Base-by-base conservation (phyloP, 2,329 filamentous ascomycete genomes). In the Geosmithia flava region DNA sequence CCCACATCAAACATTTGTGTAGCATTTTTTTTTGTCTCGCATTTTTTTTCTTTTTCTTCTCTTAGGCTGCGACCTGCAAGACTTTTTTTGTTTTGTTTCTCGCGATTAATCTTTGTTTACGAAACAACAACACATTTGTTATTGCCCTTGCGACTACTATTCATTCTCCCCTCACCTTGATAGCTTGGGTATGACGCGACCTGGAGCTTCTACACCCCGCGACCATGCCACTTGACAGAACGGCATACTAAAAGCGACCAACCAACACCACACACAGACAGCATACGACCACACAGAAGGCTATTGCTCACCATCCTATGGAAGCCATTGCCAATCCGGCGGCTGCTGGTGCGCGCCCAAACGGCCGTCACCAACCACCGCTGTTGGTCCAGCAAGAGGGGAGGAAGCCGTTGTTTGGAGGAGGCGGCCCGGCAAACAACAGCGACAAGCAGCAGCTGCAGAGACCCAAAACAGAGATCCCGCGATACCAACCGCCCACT, bases 361-460 rank as follows among this genome's bases (percentile, higher is more conserved):
- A 48, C 19, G 29, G 46, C 49, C 58, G 44, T 50, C 49, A 56
- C 15, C 40, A 53, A 37, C 58, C 55, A 16, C 54, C 59, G 37
- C 59, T 70, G 10, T 53, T 62, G 7, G 66, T 71, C 47, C 66
- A 62, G 54, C 61, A 66, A 46, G 62, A 63, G 6, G 66, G 64
- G n/a, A 60, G 68, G 39, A 68, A 62, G 54, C 66, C 66, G 45
- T 54, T 72, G 15, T 72, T 71, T 48, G 47, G 55, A 30, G 54
- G 49, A 46, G 56, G 50, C 51, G 56, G 50, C 49, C 50, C 53
- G 16, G 44, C 54, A 52, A 49, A 55, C 33, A 54, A 52, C 44
- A 45, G 45, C 44, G 46, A 47, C 45, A 47, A 15, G 13, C 16
- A 17, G n/a, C n/a, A 23, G 19, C 20, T 20, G 30, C 17, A 47